A percentile compares a stretch with the other conserved stretches of the same genome.
phyloP scores from a whole-genome alignment of 768 basidiomycete genomes.

The Naganishia vishniacii region DNA sequence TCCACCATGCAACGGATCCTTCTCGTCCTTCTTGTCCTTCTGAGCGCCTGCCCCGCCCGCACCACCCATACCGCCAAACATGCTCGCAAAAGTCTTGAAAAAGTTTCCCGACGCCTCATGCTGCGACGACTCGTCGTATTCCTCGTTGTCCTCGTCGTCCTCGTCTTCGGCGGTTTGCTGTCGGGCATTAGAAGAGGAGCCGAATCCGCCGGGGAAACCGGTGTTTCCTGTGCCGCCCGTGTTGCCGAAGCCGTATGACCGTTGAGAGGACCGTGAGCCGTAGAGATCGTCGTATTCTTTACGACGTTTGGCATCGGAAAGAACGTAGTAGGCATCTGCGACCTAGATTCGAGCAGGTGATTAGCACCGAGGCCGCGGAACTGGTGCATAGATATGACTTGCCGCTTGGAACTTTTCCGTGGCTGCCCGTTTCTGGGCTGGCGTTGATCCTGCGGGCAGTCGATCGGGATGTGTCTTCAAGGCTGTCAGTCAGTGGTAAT shows the following conservation, averaged over 20 bases:
- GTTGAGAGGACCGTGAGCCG: conserved; percentile 47
- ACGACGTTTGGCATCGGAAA: conserved; percentile 63
- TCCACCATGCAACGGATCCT: conserved; percentile 27
- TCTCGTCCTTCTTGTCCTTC: conserved; percentile 26
- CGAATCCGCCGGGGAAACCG: conserved; percentile 24
- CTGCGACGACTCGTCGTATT: conserved; percentile 30
- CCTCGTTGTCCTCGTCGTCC: conserved; percentile 19
- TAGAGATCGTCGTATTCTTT: conserved; percentile 49
- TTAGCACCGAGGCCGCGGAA: too few relatives aligned
- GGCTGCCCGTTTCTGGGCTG: conserved; percentile 64
- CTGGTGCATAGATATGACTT: too few relatives aligned
- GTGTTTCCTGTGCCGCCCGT: background rate
- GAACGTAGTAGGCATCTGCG: conserved; percentile 89
- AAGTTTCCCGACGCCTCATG: conserved; percentile 62
- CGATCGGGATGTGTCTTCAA: conserved; percentile 84
- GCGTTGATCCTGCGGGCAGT: conserved; percentile 59
- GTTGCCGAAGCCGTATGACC: conserved; percentile 42
- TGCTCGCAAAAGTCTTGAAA: conserved; percentile 68
- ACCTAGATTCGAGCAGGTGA: conserved; percentile 57
- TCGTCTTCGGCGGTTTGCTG: background rate
- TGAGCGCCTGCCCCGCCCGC: conserved; percentile 44
- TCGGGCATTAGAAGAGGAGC: conserved; percentile 18
- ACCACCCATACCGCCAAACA: conserved; percentile 64
- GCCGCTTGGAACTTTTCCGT: conserved; percentile 79
- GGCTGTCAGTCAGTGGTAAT: conserved; percentile 9